Conservation (phyloP, 768 basidiomycete species). For the Auricularia cornea region DNA sequence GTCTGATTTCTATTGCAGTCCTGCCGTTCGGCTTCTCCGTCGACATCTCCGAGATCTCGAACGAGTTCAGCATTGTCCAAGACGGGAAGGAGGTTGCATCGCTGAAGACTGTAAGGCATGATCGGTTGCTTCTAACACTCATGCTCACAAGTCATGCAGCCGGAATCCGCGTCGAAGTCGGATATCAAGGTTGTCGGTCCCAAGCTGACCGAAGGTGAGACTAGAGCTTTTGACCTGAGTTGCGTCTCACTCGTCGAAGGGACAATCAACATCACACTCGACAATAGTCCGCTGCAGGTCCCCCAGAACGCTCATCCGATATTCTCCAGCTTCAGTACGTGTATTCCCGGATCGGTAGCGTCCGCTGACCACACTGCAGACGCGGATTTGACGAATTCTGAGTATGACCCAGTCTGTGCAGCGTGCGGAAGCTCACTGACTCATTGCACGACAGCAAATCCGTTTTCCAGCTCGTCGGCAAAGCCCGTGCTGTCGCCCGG, state of each 20-base stretch:
- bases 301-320: constrained; percentile 38
- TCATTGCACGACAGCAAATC: constrained; percentile 10
- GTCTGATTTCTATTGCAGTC: constrained; percentile 29
- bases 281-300: constrained; percentile 41
- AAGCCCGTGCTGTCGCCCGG: constrained; percentile 51
- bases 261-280: constrained; percentile 54
- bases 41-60: constrained; percentile 51
- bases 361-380: constrained; percentile 29
- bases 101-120: constrained; percentile 42
- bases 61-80: constrained; percentile 53
- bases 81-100: constrained; percentile 46
- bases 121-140: constrained; percentile 2
- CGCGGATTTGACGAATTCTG: constrained; percentile 43
- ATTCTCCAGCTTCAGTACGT: constrained; percentile 55
- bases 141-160: constrained; percentile 27
- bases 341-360: neutral
- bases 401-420: constrained; percentile 6
- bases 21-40: constrained; percentile 66
- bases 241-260: constrained; percentile 45
- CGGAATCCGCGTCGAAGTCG: constrained; percentile 55
- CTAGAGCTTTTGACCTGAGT: constrained; percentile 51
- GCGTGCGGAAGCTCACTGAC: neutral
- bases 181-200: constrained; percentile 43
- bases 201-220: constrained; percentile 48
- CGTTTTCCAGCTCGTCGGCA: constrained; percentile 51